phyloP scores from a whole-genome alignment of 495 filamentous ascomycete genomes.

The Hypomontagnella submonticulosa region DNA sequence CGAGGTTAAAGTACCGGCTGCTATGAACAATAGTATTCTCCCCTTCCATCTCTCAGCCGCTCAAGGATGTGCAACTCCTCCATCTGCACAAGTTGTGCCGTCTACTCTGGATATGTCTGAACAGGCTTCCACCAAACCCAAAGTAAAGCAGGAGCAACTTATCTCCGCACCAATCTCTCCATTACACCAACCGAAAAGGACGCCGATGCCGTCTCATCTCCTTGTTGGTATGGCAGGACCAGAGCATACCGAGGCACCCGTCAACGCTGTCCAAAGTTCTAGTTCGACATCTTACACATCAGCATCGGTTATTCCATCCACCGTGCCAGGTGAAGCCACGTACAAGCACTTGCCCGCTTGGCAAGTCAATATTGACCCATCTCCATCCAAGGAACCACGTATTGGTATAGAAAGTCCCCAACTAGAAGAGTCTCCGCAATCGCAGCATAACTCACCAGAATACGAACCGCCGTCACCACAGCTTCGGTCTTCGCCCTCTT shows the following conservation, averaged over 20 bases:
- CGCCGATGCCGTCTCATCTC: conserved; percentile 9
- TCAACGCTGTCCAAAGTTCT: conserved; percentile 22
- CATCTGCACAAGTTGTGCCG: conserved; percentile 57
- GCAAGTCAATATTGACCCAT: not conserved
- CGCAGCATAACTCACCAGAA: conserved; percentile 20
- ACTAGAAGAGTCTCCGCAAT: conserved; percentile 5
- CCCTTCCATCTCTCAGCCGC: conserved; percentile 36
- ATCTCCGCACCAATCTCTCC: conserved; percentile 21
- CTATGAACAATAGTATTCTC: conserved; percentile 52
- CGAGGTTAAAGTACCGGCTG: conserved; percentile 63
- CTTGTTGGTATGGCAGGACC: not conserved
- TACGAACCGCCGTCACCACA: conserved; percentile 19
- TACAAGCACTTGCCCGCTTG: not conserved
- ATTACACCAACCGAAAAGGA: conserved; percentile 34
- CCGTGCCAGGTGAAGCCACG: conserved; percentile 17
- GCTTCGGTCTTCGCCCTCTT: conserved; percentile 47
- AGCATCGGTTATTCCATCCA: conserved; percentile 46
- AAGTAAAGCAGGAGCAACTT: conserved; percentile 16
- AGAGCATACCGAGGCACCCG: not conserved
- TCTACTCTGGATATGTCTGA: conserved; percentile 45
- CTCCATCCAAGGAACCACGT: conserved; percentile 1
- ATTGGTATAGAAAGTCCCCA: not conserved
- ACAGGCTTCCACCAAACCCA: conserved; percentile 1
- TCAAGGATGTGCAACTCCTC: conserved; percentile 46
- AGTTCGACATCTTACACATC: conserved; percentile 22